Percentiles rank a stretch among this genome's conserved stretches.
These are phyloP conservation scores for Amanita thiersii DNA, from an alignment of 768 basidiomycete genomes.

Conservation along the genomic window DNA sequence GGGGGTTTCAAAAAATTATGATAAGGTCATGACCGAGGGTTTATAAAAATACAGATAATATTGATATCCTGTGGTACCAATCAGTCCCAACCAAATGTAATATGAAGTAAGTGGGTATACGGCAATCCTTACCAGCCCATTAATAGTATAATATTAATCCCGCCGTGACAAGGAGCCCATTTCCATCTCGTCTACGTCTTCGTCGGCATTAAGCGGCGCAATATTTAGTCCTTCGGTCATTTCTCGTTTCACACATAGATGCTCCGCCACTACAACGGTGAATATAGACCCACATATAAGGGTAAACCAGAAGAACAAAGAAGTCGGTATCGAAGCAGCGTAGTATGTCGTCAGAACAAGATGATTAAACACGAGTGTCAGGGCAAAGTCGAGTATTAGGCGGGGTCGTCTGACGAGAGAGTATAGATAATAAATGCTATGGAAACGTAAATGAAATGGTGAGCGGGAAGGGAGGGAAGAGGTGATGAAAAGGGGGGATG, in stretches of 20 bases:
- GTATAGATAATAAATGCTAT: constrained; percentile 73
- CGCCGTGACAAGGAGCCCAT: constrained; percentile 36
- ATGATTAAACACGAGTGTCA: constrained; percentile 89
- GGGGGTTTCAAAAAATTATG: no score
- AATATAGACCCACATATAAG: constrained; percentile 62
- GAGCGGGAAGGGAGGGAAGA: constrained; percentile 1
- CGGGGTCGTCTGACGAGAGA: constrained; percentile 85
- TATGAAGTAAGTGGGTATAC: no score
- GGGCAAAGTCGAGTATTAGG: constrained; percentile 87
- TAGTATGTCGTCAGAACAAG: constrained; percentile 92
- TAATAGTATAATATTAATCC: constrained; percentile 20
- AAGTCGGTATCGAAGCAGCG: constrained; percentile 74
- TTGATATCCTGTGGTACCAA: no score
- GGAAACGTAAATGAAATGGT: no score
- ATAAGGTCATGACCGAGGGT: no score
- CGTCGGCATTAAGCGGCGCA: constrained; percentile 36
- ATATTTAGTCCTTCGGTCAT: constrained; percentile 78
- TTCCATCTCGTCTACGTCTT: constrained; percentile 56
- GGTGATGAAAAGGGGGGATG: constrained; percentile 15
- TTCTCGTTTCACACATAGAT: constrained; percentile 84
- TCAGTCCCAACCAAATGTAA: no score
- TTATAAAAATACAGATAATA: no score
- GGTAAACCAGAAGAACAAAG: constrained; percentile 88
- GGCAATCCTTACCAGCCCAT: no score
- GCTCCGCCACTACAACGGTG: constrained; percentile 79